Base-by-base conservation (phyloP, 768 basidiomycete genomes). In the Lanmaoa pseudosensibilis region DNA sequence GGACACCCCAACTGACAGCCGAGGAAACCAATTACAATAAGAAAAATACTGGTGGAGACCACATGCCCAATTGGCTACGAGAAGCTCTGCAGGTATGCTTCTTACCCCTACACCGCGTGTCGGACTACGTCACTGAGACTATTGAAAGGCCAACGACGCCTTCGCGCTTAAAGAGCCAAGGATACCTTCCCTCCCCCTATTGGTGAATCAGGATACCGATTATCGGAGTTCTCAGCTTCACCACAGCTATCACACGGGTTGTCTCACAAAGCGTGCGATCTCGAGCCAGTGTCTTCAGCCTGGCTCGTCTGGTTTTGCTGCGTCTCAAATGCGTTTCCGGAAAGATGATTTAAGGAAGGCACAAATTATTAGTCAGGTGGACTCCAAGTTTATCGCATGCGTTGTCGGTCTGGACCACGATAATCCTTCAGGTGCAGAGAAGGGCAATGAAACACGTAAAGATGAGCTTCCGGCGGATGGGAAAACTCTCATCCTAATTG, bases 341-440 rank as follows among this genome's bases (percentile, higher is more conserved):
- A 81, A 80, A 59, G 72, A 75, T 27, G 83, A 86, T 56, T 78
- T 98, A 37, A 67, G 63, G 19, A 65, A 70, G 27, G 87, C 88
- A 25, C 68, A 68, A 50, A 79, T 94, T 47, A 79, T 98, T 48
- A 83, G 81, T 55, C 97, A 99, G 68, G 84, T 98, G 44, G 97
- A 98, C 71, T 72, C 77, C 58, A 99, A 98, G 74, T 98, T 95
- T 69, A 82, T 98, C 60, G 88, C 86, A 30, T 94, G 93, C 69
- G 70, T 82, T 25, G 70, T 89, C 54, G 66, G 73, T 54, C 66
- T 53, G 43, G 64, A 67, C 46, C 54, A 49, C 8, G 48, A 40
- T 21, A 62, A 59, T 44, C 47, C 59, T 34, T 55, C 50, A 5
- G 62, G 60, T 25, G 47, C 37, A 54, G 62, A 62, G 39, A 55